Evolutionary conservation across 257 asterid genomes (phyloP).

Genomic region (Solanum sitiens): DNA sequence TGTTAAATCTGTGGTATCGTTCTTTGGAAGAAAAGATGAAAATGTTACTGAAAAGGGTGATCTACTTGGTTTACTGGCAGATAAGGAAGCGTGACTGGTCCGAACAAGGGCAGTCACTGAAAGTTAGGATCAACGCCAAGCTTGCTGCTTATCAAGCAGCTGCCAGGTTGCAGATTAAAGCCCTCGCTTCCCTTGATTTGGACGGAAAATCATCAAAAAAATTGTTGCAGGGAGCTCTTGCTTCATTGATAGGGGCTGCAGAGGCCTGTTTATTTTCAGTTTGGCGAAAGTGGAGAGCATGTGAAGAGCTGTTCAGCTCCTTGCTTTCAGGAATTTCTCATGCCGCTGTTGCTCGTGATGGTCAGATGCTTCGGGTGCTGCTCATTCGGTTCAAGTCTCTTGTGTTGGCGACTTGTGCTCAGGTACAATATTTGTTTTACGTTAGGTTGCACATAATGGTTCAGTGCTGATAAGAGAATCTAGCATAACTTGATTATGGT

Average conservation of each 20-base stretch:
- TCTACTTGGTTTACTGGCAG: constrained; percentile 35
- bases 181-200: constrained; percentile 59
- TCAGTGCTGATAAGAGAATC: constrained; percentile 8
- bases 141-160: constrained; percentile 90
- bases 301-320: constrained; percentile 88
- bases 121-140: constrained; percentile 68
- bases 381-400: constrained; percentile 87
- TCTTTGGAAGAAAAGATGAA: background rate
- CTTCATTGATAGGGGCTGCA: constrained; percentile 71
- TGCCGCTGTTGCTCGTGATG: constrained; percentile 74
- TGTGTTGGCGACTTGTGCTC: constrained; percentile 79
- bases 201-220: constrained; percentile 90
- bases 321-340: constrained; percentile 87
- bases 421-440: constrained; percentile 37
- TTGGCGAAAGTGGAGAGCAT: constrained; percentile 86
- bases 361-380: constrained; percentile 85
- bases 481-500: constrained; percentile 4
- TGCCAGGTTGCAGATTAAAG: constrained; percentile 60
- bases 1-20: background rate
- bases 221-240: constrained; percentile 85
- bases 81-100: constrained; percentile 90
- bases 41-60: constrained; percentile 2
- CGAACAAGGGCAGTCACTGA: constrained; percentile 79
- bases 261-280: constrained; percentile 77
- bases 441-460: background rate